Evolutionary conservation across 2,329 filamentous ascomycete genomes (phyloP), one percentile per base, ranked within the genome.

Genomic region (Hypocreales sp.): DNA sequence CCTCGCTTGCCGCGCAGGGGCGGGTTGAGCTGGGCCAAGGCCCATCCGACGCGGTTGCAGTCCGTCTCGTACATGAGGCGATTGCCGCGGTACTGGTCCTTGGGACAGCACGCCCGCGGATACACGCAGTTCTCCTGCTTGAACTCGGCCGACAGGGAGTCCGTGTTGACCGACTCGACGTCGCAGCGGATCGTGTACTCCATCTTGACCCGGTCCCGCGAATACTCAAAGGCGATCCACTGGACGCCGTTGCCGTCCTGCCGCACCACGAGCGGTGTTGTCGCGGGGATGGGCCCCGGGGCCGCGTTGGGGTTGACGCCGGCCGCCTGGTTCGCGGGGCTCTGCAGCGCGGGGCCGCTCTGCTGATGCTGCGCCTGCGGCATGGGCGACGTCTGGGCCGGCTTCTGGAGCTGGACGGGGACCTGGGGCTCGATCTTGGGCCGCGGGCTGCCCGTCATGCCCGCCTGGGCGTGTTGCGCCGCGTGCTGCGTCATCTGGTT

Each of bases 11-110:
- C 87, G 36, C 87, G 74, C 33, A 95, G 66, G 31, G 81, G 79
- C 7, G 84, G 77, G 51, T 98, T 98, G 29, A 98, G 60, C 47
- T 95, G 79, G 3, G 90, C 90, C 39, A 98, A 58, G 9, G 87
- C 87, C 90, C 90, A 98, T n/a, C 90, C 90, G n/a, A 98, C 90
- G 1, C 84, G 83, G 57, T 98, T 98, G 66, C 90, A 98, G 58
- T 98, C 90, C 11, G 83, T 94, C 61, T 98, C 90, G 53, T 98
- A 98, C 40, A 90, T 80, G 40, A 94, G 60, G 11, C 90, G 78
- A 51, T 98, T 98, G 34, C 90, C 90, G 33, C 86, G 79, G 61
- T 98, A 98, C 49, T 92, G 79, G 32, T 95, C 87, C 55, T 95
- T 95, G 39, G 74, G 72, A 53, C 84, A 92, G 61, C 86, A 94